Conservation (phyloP, 352 stramenopile genomes). For the Peronospora destructor region DNA sequence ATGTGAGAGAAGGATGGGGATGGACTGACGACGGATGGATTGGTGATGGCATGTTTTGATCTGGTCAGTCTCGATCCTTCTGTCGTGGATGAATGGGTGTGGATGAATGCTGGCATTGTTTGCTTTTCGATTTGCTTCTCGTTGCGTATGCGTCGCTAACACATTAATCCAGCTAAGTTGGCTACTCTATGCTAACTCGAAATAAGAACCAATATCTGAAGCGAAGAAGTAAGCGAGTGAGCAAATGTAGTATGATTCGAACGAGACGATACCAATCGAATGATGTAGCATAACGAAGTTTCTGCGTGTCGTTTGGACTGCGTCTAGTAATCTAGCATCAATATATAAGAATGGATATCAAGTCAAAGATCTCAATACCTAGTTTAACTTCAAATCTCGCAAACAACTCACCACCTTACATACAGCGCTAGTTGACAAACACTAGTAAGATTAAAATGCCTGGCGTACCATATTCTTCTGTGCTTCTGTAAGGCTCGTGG, state of each 20-base stretch:
- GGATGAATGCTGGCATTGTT: background rate
- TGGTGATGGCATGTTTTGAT: background rate
- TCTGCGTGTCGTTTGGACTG: too few species aligned
- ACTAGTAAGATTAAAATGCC: slow-evolving; percentile 40
- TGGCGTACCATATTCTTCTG: slow-evolving; percentile 73
- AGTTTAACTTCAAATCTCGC: background rate
- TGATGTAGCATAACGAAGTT: too few species aligned
- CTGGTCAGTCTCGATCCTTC: background rate
- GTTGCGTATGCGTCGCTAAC: background rate
- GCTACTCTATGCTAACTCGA: background rate
- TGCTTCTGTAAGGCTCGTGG: slow-evolving; percentile 73
- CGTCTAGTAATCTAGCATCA: too few species aligned
- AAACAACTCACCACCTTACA: background rate
- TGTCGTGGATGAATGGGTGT: background rate
- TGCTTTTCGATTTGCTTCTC: background rate
- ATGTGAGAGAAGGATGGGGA: slow-evolving; percentile 37
- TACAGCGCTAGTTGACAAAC: background rate
- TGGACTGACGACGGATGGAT: background rate
- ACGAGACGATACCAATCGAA: too few species aligned
- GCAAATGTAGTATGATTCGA: background rate
- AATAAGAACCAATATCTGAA: background rate
- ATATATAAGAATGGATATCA: too few species aligned
- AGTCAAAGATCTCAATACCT: too few species aligned
- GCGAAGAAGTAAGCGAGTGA: background rate
- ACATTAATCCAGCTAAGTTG: background rate